These are phyloP conservation scores for Sanghuangporus baumii DNA, from an alignment of 1,284 basidiomycete genomes.

Conservation along the genomic window DNA sequence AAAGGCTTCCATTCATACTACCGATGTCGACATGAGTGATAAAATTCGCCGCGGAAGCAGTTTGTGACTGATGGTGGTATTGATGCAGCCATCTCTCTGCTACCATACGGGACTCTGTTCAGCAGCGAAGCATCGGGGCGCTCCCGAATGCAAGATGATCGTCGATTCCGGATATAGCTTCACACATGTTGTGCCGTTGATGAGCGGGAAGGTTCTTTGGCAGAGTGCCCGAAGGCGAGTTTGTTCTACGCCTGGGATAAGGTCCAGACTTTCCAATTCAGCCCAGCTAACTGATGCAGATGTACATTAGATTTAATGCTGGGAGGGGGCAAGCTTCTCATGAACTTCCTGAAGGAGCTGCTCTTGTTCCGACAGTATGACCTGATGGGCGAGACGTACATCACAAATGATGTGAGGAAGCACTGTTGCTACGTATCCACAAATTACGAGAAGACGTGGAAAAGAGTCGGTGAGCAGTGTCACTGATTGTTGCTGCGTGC, in stretches of 20 bases:
- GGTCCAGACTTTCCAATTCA: not conserved
- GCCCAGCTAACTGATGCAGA: not conserved
- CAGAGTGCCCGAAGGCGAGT: slow-evolving; percentile 73
- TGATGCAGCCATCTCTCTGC: slow-evolving; percentile 65
- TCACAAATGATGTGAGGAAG: slow-evolving; percentile 90
- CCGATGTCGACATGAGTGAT: slow-evolving; percentile 69
- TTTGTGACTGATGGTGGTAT: slow-evolving; percentile 12
- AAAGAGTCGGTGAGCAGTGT: slow-evolving; percentile 60
- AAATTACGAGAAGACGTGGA: slow-evolving; percentile 78
- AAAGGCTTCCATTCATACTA: slow-evolving; percentile 87
- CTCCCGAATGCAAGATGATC: slow-evolving; percentile 77
- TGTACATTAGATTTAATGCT: slow-evolving; percentile 70
- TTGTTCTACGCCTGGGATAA: not conserved
- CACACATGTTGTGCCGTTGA: slow-evolving; percentile 86
- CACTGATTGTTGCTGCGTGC: slow-evolving; percentile 6
- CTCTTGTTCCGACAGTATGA: slow-evolving; percentile 96
- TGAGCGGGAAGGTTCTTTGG: slow-evolving; percentile 72
- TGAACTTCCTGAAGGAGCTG: slow-evolving; percentile 91
- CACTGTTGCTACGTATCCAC: slow-evolving; percentile 82
- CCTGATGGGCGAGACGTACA: slow-evolving; percentile 91
- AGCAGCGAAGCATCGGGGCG: slow-evolving; percentile 33
- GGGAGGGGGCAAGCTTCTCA: slow-evolving; percentile 94
- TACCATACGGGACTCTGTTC: slow-evolving; percentile 69
- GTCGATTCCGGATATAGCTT: slow-evolving; percentile 92
- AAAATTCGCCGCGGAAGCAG: not conserved